Conservation (phyloP, 306 rosid genomes). For the Malus sylvestris region DNA sequence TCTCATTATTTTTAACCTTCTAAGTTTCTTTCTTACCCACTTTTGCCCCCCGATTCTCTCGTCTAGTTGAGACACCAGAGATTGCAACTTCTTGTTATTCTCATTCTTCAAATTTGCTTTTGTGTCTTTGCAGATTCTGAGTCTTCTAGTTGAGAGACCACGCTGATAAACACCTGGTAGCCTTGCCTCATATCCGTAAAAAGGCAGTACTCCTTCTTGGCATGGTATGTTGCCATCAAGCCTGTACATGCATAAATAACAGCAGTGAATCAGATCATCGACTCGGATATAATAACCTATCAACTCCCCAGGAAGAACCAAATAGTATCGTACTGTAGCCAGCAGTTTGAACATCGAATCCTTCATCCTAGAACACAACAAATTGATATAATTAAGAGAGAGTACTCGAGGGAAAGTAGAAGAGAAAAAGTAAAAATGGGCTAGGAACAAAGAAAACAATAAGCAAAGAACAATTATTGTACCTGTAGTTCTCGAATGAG, state of each 20-base stretch:
- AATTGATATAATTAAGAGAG: background rate
- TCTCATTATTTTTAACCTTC: background rate
- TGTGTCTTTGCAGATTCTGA: conserved; percentile 11
- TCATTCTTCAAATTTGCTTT: background rate
- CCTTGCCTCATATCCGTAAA: conserved; percentile 80
- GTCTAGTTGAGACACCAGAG: background rate
- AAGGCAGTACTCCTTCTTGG: conserved; percentile 87
- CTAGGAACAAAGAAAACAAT: background rate
- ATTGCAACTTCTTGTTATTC: background rate
- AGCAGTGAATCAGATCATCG: background rate
- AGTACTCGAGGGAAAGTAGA: background rate
- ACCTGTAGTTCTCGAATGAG: conserved; percentile 95
- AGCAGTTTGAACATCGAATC: conserved; percentile 84
- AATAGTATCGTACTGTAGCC: conserved; percentile 67
- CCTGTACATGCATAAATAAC: conserved; percentile 44
- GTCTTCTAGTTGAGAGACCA: conserved; percentile 70
- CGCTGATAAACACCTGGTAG: conserved; percentile 55
- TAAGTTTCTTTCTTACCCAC: background rate
- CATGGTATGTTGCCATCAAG: conserved; percentile 82
- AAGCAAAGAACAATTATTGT: background rate
- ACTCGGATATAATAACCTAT: background rate
- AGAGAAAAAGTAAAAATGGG: background rate
- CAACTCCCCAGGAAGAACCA: background rate
- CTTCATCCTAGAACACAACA: conserved; percentile 56
- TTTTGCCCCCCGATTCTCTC: background rate